These are phyloP conservation scores for Eucalyptus leucophloia DNA, from an alignment of 345 rosid genomes.

Conservation along the genomic window DNA sequence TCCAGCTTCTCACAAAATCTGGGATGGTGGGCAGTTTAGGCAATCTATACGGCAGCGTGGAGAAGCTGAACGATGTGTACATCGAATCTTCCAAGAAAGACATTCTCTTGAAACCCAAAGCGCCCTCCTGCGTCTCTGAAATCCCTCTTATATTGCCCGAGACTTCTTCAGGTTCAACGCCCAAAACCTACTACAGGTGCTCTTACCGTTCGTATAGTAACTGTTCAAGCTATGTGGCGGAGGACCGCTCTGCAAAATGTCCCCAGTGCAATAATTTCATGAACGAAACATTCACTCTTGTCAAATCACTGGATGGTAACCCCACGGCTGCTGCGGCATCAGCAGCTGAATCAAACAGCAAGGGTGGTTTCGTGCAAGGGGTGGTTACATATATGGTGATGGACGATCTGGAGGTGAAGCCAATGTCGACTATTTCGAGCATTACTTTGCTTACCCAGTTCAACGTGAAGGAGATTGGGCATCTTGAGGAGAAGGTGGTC, in stretches of 20 bases:
- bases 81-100: neutral
- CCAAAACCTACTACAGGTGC: neutral
- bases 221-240: neutral
- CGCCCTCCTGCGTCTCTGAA: neutral
- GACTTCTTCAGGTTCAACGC: neutral
- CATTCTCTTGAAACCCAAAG: neutral
- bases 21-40: neutral
- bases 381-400: slow-evolving; percentile 14
- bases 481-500: slow-evolving; percentile 2
- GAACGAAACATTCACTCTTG: fast-evolving
- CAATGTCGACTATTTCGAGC: slow-evolving; percentile 10
- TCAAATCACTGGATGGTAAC: neutral
- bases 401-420: slow-evolving; percentile 11
- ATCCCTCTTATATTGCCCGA: neutral
- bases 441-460: slow-evolving; percentile 7
- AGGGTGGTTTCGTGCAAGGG: neutral
- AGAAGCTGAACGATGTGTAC: neutral
- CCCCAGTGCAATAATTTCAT: neutral
- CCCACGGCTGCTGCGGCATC: neutral
- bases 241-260: neutral
- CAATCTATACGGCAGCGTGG: neutral
- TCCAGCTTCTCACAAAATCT: neutral
- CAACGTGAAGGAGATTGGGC: neutral
- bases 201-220: fast-evolving
- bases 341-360: neutral